Evolutionary conservation across 2,329 filamentous ascomycete genomes (phyloP), one percentile per base, ranked within the genome.

Genomic region (Sclerotinia borealis): DNA sequence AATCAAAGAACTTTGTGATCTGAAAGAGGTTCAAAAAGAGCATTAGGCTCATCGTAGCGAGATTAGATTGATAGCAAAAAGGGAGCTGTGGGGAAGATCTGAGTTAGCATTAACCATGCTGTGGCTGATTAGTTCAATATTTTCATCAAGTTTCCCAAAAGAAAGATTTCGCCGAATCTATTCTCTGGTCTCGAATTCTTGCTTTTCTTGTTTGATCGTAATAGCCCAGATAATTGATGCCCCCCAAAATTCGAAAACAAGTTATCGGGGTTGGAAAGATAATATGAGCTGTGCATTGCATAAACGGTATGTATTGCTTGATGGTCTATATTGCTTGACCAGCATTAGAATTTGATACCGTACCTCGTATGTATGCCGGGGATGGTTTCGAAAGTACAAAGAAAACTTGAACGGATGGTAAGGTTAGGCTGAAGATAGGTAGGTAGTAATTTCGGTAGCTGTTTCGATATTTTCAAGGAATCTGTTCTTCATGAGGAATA

Each of bases 1-100:
- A n/a, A n/a, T n/a, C n/a, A n/a, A n/a, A 39, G 34, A 55, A 48
- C 56, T 39, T 62, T n/a, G 50, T 62, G 50, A 56, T 25, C 59
- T 56, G 59, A 36, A 62, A n/a, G 43, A 19, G 17, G 39, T 31
- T 43, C n/a, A 51, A 55, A 55, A 47, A 36, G n/a, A 31, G 50
- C 37, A 17, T 34, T 25, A 56, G 59, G 48, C 27, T 48, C 50
- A 29, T 25, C 17, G 29, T 56, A 56, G 50, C 59, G 59, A 62
- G 59, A 62, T 62, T 54, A 62, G 59, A 47, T 62, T 62, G 51
- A 37, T 48, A 56, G 47, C 50, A 45, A 43, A 37, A 37, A 56
- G n/a, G 50, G 29, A 50, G 34, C 50, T 39, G 59, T 55, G 50
- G 56, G 27, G 56, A 25, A 39, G 51, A 58, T 58, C 39, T 22